Percentiles rank a stretch among this genome's conserved stretches.
Conservation (phyloP, 2,329 filamentous ascomycete genomes). For the Corinectria fuckeliana region DNA sequence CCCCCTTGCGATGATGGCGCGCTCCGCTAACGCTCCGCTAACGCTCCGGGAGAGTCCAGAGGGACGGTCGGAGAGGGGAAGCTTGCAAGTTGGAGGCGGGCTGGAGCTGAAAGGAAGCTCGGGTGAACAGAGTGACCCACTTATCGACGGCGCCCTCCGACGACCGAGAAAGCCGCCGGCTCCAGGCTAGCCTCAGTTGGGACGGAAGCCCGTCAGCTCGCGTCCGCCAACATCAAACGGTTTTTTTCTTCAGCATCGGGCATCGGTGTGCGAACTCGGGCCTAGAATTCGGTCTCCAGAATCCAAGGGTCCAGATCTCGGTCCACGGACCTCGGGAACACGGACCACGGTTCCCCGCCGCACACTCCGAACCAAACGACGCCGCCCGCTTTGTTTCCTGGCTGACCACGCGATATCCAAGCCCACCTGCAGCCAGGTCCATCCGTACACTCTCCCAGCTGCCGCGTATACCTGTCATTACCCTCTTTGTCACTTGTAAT, state of each 20-base stretch:
- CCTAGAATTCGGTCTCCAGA: neutral
- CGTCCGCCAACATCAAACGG: neutral
- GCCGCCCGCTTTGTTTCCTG: neutral
- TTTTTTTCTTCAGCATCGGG: no score
- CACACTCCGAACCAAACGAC: constrained; percentile 1
- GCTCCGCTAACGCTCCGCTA: no score
- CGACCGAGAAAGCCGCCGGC: constrained; percentile 17
- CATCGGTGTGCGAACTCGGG: neutral
- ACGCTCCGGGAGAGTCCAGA: no score
- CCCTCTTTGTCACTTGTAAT: constrained; percentile 1
- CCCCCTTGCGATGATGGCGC: no score
- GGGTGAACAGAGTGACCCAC: constrained; percentile 17
- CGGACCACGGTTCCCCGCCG: neutral
- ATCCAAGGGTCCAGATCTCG: neutral
- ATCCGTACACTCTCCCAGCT: neutral
- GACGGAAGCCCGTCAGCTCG: neutral
- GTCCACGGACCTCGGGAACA: neutral
- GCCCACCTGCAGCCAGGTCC: constrained; percentile 1
- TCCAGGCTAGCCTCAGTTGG: constrained; percentile 21
- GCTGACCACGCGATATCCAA: constrained; percentile 9
- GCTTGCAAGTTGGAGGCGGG: neutral
- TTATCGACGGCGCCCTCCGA: constrained; percentile 33
- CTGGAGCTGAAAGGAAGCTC: neutral
- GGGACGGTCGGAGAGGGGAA: neutral
- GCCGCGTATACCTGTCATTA: neutral